phyloP scores from a whole-genome alignment of 2,329 filamentous ascomycete species.

The Cladosporium austrohemisphaericum region DNA sequence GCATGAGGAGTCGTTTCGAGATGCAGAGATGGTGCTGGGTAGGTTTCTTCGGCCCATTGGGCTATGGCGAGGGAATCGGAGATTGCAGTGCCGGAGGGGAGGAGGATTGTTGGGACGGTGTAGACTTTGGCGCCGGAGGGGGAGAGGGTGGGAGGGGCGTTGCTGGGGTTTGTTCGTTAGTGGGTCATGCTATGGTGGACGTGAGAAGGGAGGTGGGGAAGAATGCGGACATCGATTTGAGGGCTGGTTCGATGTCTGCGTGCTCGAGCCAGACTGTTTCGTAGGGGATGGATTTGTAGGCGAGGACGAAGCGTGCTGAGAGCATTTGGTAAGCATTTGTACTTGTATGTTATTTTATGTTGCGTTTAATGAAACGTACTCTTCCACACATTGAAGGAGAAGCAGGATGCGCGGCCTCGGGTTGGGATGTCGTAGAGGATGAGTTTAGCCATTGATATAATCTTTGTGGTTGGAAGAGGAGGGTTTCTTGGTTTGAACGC shows the following conservation, averaged over 20 bases:
- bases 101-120: slow-evolving; percentile 43
- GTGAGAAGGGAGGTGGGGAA: neutral
- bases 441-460: slow-evolving; percentile 7
- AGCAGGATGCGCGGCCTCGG: slow-evolving; percentile 11
- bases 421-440: slow-evolving; percentile 21
- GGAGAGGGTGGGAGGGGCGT: neutral
- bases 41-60: slow-evolving; percentile 40
- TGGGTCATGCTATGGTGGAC: neutral
- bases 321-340: neutral
- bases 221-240: slow-evolving; percentile 36
- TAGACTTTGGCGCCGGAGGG: slow-evolving; percentile 26
- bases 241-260: slow-evolving; percentile 41
- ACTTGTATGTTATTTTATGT: no score
- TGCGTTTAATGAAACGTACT: neutral
- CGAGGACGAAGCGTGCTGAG: slow-evolving; percentile 39
- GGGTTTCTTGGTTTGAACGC: neutral
- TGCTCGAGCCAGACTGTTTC: slow-evolving; percentile 42
- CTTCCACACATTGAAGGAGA: slow-evolving; percentile 7
- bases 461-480: neutral
- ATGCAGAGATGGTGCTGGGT: slow-evolving; percentile 35
- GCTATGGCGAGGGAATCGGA: slow-evolving; percentile 42
- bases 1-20: slow-evolving; percentile 34
- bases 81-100: slow-evolving; percentile 38
- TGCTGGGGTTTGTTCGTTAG: neutral
- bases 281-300: slow-evolving; percentile 43